Base-by-base conservation (phyloP, 495 filamentous ascomycete genomes). In the Terfezia claveryi region DNA sequence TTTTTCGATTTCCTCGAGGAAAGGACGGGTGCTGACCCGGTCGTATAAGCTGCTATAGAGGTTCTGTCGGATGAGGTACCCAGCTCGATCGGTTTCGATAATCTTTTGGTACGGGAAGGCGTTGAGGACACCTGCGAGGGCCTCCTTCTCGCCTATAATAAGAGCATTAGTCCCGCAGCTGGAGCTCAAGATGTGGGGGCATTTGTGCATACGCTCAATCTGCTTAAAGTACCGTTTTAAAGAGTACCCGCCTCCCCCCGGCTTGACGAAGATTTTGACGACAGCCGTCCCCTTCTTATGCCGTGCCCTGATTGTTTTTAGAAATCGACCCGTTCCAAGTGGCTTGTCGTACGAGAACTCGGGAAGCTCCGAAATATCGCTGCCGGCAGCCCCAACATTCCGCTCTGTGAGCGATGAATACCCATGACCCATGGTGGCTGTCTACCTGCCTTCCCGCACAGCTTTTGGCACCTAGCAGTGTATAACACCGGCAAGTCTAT, bases 41-140 rank as follows among this genome's bases (percentile, higher is more conserved):
- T 99, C 92, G 72, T 99, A 99, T 14, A 99, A 76, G 37, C 87
- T 94, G 74, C 84, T 94, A 68, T 95, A 86, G 58, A 94, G 77
- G 68, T 83, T 96, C 66, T 96, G 92, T 52, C 92, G 81, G n/a
- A 95, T 84, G 51, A 99, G 78, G 67, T 89, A 95, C 51, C 87
- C 92, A 63, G 86, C 85, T 8, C 78, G 87, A 53, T 82, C 76
- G 4, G 92, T 96, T 65, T 96, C 89, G 55, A 95, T 70, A 51
- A 92, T 78, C 46, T 85, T 80, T 62, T 94, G 82, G 71, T 94
- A 94, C 56, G 80, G 79, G 55, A 96, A 71, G 51, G 87, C 89
- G 70, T 99, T 99, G 17, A 87, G 85, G 11, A 96, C 79, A 60
- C 87, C 83, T 53, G 77, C 72, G 27, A 99, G 72, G 51, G 79